Base-by-base conservation (phyloP, 768 basidiomycete species). In the Calocera cornea region DNA sequence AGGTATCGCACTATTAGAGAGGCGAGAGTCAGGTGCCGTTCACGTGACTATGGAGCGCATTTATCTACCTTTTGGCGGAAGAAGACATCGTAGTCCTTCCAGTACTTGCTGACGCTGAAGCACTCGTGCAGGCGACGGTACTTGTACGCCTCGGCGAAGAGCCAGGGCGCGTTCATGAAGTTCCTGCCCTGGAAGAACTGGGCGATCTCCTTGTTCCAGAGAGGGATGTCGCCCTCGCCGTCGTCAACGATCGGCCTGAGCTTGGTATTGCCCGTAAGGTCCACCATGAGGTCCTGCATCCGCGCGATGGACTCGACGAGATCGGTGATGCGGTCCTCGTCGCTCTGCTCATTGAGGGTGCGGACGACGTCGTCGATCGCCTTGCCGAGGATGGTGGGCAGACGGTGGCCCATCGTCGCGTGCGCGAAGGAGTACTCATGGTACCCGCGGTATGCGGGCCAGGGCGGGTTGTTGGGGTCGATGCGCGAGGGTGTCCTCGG, bases 161-260 rank as follows among this genome's bases (percentile, higher is more conserved):
- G 79, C 94, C 93, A 95, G 3, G 93, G 93, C 0, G 94, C 92
- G 75, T 90, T 93, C 92, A 95, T 95, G 73, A 92, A 94, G 72
- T 90, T 87, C 76, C 90, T 91, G 85, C 90, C 91, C 78, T 92
- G 87, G 79, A 97, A 97, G 76, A 84, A 97, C 74, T 91, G 92
- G 47, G 92, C 92, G 60, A 95, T 95, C 76, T 93, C 92, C 75
- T 97, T 95, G 79, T 97, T 97, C 95, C 94, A 97, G 8, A 97
- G 81, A 5, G 92, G 87, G 34, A 97, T 89, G 70, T 97, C 95
- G 10, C 86, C 93, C 74, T 94, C 94, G 65, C 83, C 86, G 73
- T 97, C 95, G 75, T 97, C 95, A 34, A 91, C 78, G 73, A 97
- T 91, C 34, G 91, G 91, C 14, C 94, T 80, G 12, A 95, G 81